Base-by-base conservation (phyloP, 2,329 filamentous ascomycete species). In the Microsporum audouinii region DNA sequence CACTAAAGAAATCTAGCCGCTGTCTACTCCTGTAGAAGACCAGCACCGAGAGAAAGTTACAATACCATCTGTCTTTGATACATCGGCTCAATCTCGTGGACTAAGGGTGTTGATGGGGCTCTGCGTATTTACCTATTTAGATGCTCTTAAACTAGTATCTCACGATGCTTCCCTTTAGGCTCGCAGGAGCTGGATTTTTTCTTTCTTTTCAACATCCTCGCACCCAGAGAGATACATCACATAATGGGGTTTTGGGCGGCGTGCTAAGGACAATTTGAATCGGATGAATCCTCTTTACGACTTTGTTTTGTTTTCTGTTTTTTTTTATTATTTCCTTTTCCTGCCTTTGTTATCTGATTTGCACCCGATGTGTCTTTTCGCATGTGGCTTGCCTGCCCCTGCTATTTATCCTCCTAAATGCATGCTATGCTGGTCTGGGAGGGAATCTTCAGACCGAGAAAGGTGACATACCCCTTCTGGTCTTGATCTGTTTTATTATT, bases 1-100 rank as follows among this genome's bases (percentile, higher is more conserved):
- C 34, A 43, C 57, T 53, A 51, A 63, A 60, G 33, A 60, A 60
- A 17, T 60, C 59, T 33, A 61, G 57, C 49, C 49, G 49, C 31
- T 51, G 57, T 61, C 62, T 51, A 45, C 36, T 59, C 39, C 29
- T 59, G 57, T 49, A 59, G 31, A 23, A 6, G 5, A 29, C 17
- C 38, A 47, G 31, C 14, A 57, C 31, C 12, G 53, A 14, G 55
- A 27, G 31, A 34, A 33, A 33, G 27, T 8, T n/a, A 29, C 17
- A 34, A 33, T 53, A 31, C 31, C 49, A 53, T 53, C 27, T 53
- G 49, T 33, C 29, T 34, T 53, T 53, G 49, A 53, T 53, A 53
- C 31, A 34, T 51, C 23, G 29, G 31, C 29, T 53, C 12, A 53
- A 53, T 53, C 49, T 53, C 49, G 49, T 33, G 49, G 49, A 53